Conservation (phyloP, 2,329 filamentous ascomycete species). For the Niveomyces coronatus region DNA sequence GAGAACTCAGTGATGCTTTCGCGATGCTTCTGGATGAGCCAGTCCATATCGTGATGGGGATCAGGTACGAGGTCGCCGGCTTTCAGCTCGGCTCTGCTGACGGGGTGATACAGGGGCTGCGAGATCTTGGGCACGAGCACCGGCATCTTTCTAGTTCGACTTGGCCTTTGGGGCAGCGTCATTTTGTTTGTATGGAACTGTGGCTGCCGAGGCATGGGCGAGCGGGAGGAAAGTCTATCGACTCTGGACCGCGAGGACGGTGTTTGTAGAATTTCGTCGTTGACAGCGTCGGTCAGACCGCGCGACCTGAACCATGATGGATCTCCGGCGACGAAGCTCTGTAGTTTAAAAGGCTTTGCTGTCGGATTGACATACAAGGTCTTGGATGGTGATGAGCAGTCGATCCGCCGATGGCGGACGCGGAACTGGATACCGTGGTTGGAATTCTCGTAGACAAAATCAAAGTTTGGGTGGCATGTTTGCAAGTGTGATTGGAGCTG, state of each 20-base stretch:
- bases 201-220: slow-evolving; percentile 10
- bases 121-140: slow-evolving; percentile 38
- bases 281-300: slow-evolving; percentile 24
- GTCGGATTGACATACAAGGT: slow-evolving; percentile 33
- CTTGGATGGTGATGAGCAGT: slow-evolving; percentile 22
- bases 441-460: slow-evolving; percentile 28
- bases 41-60: slow-evolving; percentile 35
- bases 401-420: slow-evolving; percentile 17
- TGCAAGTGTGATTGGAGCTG: slow-evolving; percentile 40
- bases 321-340: slow-evolving; percentile 34
- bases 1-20: slow-evolving; percentile 47
- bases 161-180: slow-evolving; percentile 5
- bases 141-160: slow-evolving; percentile 17
- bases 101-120: slow-evolving; percentile 45
- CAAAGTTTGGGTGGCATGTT: slow-evolving; percentile 33
- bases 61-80: slow-evolving; percentile 38
- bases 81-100: slow-evolving; percentile 42
- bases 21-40: slow-evolving; percentile 49
- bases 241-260: slow-evolving; percentile 3
- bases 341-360: slow-evolving; percentile 33
- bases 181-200: not conserved
- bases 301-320: slow-evolving; percentile 35
- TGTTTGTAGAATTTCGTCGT: slow-evolving; percentile 15
- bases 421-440: slow-evolving; percentile 29
- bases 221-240: slow-evolving; percentile 17